phyloP scores from a whole-genome alignment of 1,284 basidiomycete genomes.

The Tilletia caries region DNA sequence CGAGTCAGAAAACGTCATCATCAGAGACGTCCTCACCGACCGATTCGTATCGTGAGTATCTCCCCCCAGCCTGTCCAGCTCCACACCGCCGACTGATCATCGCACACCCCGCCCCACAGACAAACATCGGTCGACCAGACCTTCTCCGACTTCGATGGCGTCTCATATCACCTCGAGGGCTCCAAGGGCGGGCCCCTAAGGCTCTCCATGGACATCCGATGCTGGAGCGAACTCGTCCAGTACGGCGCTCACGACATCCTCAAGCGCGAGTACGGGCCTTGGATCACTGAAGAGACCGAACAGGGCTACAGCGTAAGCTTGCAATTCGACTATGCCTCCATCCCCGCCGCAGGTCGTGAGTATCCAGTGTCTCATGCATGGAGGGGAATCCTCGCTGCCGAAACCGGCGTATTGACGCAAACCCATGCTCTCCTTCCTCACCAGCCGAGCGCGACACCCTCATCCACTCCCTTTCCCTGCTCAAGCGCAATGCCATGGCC shows the following conservation, averaged over 20 bases:
- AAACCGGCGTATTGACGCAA: no score
- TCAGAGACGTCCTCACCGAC: constrained; percentile 84
- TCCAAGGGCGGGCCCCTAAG: constrained; percentile 69
- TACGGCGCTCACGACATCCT: constrained; percentile 83
- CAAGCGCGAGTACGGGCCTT: constrained; percentile 75
- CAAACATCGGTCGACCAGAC: constrained; percentile 85
- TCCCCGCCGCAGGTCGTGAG: constrained; percentile 75
- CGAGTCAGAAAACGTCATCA: constrained; percentile 65
- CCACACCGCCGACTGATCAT: neutral
- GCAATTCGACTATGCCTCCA: constrained; percentile 77
- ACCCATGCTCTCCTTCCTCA: no score
- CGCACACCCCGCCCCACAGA: constrained; percentile 58
- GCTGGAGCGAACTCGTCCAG: constrained; percentile 87
- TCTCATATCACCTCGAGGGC: constrained; percentile 84
- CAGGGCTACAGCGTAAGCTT: constrained; percentile 86
- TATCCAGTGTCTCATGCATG: constrained; percentile 25
- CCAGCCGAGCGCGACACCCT: constrained; percentile 58
- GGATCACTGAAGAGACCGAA: constrained; percentile 65
- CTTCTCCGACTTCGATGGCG: constrained; percentile 96
- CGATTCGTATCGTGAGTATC: constrained; percentile 74
- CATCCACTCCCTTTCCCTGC: constrained; percentile 74
- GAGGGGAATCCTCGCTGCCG: neutral
- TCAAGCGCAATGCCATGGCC: constrained; percentile 91
- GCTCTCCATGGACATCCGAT: constrained; percentile 89
- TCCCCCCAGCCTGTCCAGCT: no score